These are phyloP conservation scores for Phytophthora litchii DNA, from an alignment of 352 stramenopile species.

Conservation along the genomic window DNA sequence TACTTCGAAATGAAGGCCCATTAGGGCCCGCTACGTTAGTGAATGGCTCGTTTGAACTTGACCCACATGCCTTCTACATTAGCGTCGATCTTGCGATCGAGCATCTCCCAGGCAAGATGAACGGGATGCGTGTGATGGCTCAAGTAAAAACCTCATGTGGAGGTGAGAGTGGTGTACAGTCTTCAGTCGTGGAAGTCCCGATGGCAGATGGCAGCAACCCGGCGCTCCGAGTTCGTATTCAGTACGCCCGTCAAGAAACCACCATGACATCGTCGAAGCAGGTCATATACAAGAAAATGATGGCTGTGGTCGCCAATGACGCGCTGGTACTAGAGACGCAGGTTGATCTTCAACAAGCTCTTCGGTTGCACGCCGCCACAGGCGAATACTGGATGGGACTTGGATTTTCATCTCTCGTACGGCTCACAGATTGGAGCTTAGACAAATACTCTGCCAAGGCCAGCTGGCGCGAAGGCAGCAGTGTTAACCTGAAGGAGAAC, in stretches of 20 bases:
- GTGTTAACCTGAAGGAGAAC: conserved; percentile 33
- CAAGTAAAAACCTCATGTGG: conserved; percentile 39
- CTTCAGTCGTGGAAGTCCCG: conserved; percentile 37
- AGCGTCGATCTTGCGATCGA: conserved; percentile 38
- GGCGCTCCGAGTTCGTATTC: conserved; percentile 42
- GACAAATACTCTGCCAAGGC: conserved; percentile 60
- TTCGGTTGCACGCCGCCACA: conserved; percentile 40
- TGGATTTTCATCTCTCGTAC: conserved; percentile 43
- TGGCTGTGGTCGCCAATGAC: conserved; percentile 50
- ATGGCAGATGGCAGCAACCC: conserved; percentile 18
- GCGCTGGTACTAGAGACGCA: conserved; percentile 49
- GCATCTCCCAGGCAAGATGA: conserved; percentile 24
- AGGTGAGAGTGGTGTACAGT: conserved; percentile 36
- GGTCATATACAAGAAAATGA: conserved; percentile 60
- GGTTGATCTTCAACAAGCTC: conserved; percentile 54
- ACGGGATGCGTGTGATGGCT: conserved; percentile 39
- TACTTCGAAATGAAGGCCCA: conserved; percentile 44
- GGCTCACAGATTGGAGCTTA: conserved; percentile 51
- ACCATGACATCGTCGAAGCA: conserved; percentile 33
- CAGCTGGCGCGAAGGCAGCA: conserved; percentile 25
- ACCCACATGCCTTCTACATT: conserved; percentile 32
- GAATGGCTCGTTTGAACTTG: conserved; percentile 46
- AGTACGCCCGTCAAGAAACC: conserved; percentile 56
- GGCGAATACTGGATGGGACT: conserved; percentile 66
- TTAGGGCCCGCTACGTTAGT: conserved; percentile 33